Base-by-base conservation (phyloP, 306 rosid genomes). In the Prunus mira region DNA sequence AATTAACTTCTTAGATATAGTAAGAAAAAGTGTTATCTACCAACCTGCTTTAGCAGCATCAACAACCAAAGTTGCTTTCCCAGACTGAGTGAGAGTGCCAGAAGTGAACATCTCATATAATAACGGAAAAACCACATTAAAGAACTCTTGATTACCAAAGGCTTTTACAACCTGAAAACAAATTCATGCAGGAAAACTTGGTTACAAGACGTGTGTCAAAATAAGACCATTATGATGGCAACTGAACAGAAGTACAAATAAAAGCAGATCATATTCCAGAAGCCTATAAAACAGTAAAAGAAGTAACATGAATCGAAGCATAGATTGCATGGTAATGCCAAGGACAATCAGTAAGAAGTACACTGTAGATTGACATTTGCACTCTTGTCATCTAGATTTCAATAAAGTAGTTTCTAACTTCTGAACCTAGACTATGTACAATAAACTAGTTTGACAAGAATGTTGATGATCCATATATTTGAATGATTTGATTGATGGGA, bases 141-240 rank as follows among this genome's bases (percentile, higher is more conserved):
- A 95, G 86, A 89, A 90, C 63, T 90, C 95, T 61, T 96, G 91
- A 79, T 87, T 76, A 71, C 92, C 95, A 77, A 95, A 95, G 81
- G 96, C 89, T 83, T 88, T 86, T 76, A 95, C 73, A 83, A 95
- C 93, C 98, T 95, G 96, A 65, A 86, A 84, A 79, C 72, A 55
- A 32, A 70, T 15, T 38, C 25, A 68, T 12, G 55, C 28, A 77
- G 79, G 78, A 60, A 74, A 76, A 55, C 74, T 68, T 47, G 51
- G 65, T 60, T 17, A 52, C 63, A 49, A 62, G 67, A 69, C 22
- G 4, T 9, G 15, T 9, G 18, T 49, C 15, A 47, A 63, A 14
- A 15, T 17, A 20, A 57, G 63, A 54, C 49, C 11, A 70, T n/a
- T 34, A 68, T 65, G n/a, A 49, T 19, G 30, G 60, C 8, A 62